Percentiles rank a stretch among this genome's conserved stretches.
phyloP scores from a whole-genome alignment of 169 alveolate genomes.

The Theileria sp. region DNA sequence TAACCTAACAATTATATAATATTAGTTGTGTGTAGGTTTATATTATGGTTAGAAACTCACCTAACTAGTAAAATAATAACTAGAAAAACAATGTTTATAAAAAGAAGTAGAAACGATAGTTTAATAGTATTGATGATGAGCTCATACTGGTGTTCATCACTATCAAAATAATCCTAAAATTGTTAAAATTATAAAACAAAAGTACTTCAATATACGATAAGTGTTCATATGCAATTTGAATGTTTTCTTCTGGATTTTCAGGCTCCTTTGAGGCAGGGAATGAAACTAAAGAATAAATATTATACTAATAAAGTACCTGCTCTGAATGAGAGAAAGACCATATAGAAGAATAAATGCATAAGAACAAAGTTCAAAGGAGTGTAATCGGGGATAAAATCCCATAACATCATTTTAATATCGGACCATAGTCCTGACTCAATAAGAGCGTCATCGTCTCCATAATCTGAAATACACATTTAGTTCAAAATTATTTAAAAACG shows the following conservation, averaged over 20 bases:
- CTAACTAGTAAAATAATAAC: constrained; percentile 17
- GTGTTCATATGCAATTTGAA: not conserved
- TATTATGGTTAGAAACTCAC: not conserved
- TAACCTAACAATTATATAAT: constrained; percentile 26
- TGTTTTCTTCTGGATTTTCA: constrained; percentile 12
- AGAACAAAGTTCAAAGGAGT: constrained; percentile 27
- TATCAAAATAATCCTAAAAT: constrained; percentile 20
- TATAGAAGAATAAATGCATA: constrained; percentile 8
- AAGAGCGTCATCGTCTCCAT: constrained; percentile 41
- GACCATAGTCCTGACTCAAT: constrained; percentile 31
- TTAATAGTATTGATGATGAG: constrained; percentile 30
- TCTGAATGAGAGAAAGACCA: constrained; percentile 28
- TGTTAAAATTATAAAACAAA: not conserved
- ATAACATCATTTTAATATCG: constrained; percentile 10
- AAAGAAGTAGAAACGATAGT: constrained; percentile 17
- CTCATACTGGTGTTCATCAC: constrained; percentile 17
- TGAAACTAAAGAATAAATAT: constrained; percentile 5
- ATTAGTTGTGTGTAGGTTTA: not conserved
- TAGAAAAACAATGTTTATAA: constrained; percentile 1
- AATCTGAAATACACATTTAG: constrained; percentile 18
- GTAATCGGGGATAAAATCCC: constrained; percentile 32
- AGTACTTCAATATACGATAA: constrained; percentile 13
- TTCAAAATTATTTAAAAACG: not conserved
- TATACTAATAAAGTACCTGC: constrained; percentile 12
- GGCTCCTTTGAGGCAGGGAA: constrained; percentile 13